Evolutionary conservation across 2,329 filamentous ascomycete genomes (phyloP).

Genomic region (Ophiostoma tasmaniense): DNA sequence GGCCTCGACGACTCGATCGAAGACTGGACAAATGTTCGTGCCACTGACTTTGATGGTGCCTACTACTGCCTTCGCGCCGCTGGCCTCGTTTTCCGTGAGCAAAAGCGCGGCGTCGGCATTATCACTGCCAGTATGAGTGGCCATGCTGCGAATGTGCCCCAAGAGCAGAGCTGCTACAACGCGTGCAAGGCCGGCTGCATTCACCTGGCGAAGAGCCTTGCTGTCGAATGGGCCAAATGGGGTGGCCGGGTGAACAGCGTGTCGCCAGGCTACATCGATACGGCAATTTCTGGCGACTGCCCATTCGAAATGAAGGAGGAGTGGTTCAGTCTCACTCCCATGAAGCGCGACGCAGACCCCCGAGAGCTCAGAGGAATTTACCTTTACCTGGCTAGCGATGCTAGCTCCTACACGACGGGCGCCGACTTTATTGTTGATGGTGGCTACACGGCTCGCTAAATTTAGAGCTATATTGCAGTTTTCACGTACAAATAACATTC

Average conservation of each 20-base stretch:
- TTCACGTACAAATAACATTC: too few species aligned
- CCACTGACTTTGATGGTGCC: conserved; percentile 65
- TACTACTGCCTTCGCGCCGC: conserved; percentile 69
- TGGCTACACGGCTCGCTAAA: conserved; percentile 42
- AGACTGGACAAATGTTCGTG: conserved; percentile 60
- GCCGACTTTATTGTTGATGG: conserved; percentile 68
- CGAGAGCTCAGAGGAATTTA: conserved; percentile 80
- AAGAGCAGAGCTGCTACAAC: conserved; percentile 66
- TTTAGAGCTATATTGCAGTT: too few species aligned
- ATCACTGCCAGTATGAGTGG: conserved; percentile 72
- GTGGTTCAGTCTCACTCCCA: conserved; percentile 71
- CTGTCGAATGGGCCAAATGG: conserved; percentile 65
- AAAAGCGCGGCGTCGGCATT: conserved; percentile 62
- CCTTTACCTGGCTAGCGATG: conserved; percentile 75
- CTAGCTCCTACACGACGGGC: conserved; percentile 70
- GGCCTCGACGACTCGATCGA: conserved; percentile 57
- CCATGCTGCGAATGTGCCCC: conserved; percentile 69
- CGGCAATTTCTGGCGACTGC: conserved; percentile 60
- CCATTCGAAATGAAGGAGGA: conserved; percentile 58
- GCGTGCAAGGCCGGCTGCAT: conserved; percentile 59
- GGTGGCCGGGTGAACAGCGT: conserved; percentile 63
- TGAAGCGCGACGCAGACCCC: conserved; percentile 67
- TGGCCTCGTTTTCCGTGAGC: conserved; percentile 50
- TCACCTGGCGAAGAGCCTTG: conserved; percentile 58
- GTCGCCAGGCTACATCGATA: conserved; percentile 67